Conservation (phyloP, 2,329 filamentous ascomycete genomes). For the Nigrospora oryzae region DNA sequence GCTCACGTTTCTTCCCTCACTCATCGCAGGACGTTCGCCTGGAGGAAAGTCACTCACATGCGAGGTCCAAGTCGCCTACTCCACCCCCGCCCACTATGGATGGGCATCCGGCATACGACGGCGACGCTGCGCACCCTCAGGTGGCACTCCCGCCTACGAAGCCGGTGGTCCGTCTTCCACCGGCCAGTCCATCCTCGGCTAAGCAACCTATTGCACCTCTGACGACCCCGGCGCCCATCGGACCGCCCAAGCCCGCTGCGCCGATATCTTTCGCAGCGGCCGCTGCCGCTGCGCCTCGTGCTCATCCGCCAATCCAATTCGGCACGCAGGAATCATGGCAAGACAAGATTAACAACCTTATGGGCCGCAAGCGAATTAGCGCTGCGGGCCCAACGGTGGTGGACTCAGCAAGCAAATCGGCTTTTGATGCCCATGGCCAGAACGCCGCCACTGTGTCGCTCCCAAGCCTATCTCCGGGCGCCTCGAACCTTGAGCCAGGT, state of each 20-base stretch:
- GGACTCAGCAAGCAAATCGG: slow-evolving; percentile 59
- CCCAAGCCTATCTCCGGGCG: slow-evolving; percentile 31
- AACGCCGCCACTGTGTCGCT: slow-evolving; percentile 64
- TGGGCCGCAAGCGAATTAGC: slow-evolving; percentile 52
- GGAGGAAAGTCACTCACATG: slow-evolving; percentile 25
- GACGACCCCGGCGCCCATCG: slow-evolving; percentile 21
- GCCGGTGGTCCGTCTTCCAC: slow-evolving; percentile 76
- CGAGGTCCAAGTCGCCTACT: slow-evolving; percentile 49
- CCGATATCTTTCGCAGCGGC: slow-evolving; percentile 34
- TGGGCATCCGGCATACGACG: slow-evolving; percentile 65
- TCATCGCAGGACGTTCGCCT: slow-evolving; percentile 33
- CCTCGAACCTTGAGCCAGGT: slow-evolving; percentile 25
- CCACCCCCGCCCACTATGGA: slow-evolving; percentile 65
- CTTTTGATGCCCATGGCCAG: slow-evolving; percentile 41
- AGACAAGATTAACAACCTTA: slow-evolving; percentile 72
- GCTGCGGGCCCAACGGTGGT: slow-evolving; percentile 52
- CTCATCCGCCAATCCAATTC: slow-evolving; percentile 14
- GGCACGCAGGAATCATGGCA: slow-evolving; percentile 55
- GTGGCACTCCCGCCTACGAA: slow-evolving; percentile 62
- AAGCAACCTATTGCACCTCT: neutral
- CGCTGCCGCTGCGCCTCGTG: slow-evolving; percentile 15
- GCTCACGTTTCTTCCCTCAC: slow-evolving; percentile 54
- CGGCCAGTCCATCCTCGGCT: neutral
- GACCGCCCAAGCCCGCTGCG: slow-evolving; percentile 24
- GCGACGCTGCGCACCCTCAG: slow-evolving; percentile 54